Evolutionary conservation across 2,329 filamentous ascomycete species (phyloP).

Genomic region (Neobulgaria alba): DNA sequence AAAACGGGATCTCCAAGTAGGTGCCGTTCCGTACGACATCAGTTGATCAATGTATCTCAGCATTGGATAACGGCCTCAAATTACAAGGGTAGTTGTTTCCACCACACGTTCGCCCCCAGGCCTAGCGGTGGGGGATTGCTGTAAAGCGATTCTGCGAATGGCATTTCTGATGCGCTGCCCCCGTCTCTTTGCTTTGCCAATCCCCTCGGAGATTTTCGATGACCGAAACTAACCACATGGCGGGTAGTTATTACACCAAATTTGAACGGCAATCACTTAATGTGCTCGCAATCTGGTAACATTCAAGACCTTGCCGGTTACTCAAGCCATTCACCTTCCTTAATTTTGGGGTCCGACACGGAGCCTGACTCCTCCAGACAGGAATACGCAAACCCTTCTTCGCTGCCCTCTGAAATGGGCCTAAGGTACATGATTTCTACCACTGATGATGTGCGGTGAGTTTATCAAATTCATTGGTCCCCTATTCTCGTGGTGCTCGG

Average conservation of each 20-base stretch:
- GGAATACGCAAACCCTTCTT: slow-evolving; percentile 22
- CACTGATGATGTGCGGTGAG: slow-evolving; percentile 31
- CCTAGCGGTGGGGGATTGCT: no score
- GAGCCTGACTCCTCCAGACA: slow-evolving; percentile 30
- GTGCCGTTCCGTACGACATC: neutral
- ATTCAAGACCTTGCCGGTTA: slow-evolving; percentile 27
- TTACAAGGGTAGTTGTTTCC: no score
- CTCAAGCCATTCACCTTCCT: slow-evolving; percentile 26
- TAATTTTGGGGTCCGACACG: slow-evolving; percentile 26
- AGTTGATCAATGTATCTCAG: neutral
- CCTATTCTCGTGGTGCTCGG: slow-evolving; percentile 17
- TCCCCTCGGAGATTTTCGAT: neutral
- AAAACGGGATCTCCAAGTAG: neutral
- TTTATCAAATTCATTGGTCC: slow-evolving; percentile 20
- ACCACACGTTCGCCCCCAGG: no score
- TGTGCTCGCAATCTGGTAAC: slow-evolving; percentile 31
- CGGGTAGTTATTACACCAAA: slow-evolving; percentile 8
- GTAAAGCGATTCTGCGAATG: no score
- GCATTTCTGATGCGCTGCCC: no score
- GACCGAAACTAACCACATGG: slow-evolving; percentile 4
- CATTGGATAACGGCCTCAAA: no score
- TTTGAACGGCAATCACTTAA: slow-evolving; percentile 26
- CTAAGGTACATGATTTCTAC: slow-evolving; percentile 28
- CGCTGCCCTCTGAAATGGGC: slow-evolving; percentile 28
- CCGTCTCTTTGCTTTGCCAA: no score